Conservation (phyloP, 1,139 yeast genomes). For the Saccharomyces pastorianus region DNA sequence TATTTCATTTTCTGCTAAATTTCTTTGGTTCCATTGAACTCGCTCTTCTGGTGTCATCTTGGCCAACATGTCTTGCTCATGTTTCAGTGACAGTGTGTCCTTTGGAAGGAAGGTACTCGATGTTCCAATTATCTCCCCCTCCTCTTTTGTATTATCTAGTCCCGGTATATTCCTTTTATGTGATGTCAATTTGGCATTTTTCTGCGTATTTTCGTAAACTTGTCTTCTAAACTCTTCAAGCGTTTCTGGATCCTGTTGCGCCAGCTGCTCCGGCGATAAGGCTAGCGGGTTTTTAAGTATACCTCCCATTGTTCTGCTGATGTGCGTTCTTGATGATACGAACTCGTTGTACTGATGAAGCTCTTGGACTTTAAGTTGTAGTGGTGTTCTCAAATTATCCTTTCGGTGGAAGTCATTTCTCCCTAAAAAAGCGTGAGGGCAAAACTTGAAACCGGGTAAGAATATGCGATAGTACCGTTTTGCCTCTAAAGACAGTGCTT, state of each 20-base stretch:
- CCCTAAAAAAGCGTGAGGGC: neutral
- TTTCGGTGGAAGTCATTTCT: neutral
- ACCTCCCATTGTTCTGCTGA: slow-evolving; percentile 31
- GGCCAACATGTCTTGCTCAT: slow-evolving; percentile 13
- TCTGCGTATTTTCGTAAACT: slow-evolving; percentile 42
- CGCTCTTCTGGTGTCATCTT: slow-evolving; percentile 32
- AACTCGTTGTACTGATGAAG: neutral
- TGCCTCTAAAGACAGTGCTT: neutral
- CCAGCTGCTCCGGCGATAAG: slow-evolving; percentile 17
- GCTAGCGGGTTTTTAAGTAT: slow-evolving; percentile 34
- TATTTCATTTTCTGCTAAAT: slow-evolving; percentile 52
- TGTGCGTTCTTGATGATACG: neutral
- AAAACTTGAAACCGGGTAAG: neutral
- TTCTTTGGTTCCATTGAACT: slow-evolving; percentile 65
- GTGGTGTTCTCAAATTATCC: neutral
- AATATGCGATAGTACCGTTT: neutral
- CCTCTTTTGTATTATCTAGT: slow-evolving; percentile 1
- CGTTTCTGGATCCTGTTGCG: slow-evolving; percentile 29
- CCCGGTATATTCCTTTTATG: slow-evolving; percentile 9
- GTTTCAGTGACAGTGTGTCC: slow-evolving; percentile 26
- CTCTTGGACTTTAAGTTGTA: neutral
- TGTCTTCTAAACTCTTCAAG: slow-evolving; percentile 41
- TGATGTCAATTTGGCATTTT: slow-evolving; percentile 36
- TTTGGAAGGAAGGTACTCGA: slow-evolving; percentile 24
- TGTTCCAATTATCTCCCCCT: slow-evolving; percentile 6